Evolutionary conservation across 2,329 filamentous ascomycete genomes (phyloP).

Genomic region (Drechslera avenae): DNA sequence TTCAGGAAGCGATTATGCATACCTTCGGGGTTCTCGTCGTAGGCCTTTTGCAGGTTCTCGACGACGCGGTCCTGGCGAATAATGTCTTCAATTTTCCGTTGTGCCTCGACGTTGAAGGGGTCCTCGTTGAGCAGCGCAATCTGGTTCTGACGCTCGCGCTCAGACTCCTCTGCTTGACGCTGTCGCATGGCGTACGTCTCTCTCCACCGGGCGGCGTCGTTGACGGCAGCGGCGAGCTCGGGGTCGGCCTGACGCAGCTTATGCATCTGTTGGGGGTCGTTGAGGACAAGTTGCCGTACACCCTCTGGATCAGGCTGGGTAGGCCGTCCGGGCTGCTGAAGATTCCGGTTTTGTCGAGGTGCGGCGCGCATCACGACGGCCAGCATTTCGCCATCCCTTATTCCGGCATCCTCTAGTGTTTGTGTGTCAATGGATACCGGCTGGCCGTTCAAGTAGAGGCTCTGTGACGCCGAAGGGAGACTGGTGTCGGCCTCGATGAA

Average conservation of each 20-base stretch:
- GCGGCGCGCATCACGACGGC: conserved; percentile 71
- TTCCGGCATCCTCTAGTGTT: conserved; percentile 79
- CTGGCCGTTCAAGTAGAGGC: conserved; percentile 88
- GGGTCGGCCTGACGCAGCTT: conserved; percentile 75
- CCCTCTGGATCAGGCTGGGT: conserved; percentile 69
- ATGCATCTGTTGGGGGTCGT: conserved; percentile 73
- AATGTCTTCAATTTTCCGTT: conserved; percentile 92
- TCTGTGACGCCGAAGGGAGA: conserved; percentile 74
- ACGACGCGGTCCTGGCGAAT: conserved; percentile 93
- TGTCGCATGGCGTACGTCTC: conserved; percentile 71
- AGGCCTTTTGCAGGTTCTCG: conserved; percentile 93
- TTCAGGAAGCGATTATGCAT: conserved; percentile 32
- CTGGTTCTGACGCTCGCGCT: conserved; percentile 78
- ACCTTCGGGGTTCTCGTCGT: conserved; percentile 98
- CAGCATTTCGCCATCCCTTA: conserved; percentile 90
- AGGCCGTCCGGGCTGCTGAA: conserved; percentile 14
- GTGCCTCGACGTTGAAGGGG: conserved; percentile 90
- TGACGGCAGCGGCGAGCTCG: conserved; percentile 74
- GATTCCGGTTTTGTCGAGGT: conserved; percentile 17
- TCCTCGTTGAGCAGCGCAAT: conserved; percentile 89
- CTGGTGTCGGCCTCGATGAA: conserved; percentile 83
- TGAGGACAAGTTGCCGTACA: conserved; percentile 80
- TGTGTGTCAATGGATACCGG: conserved; percentile 77
- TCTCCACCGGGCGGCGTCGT: conserved; percentile 77
- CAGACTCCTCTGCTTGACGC: conserved; percentile 71